Conservation (phyloP, 768 basidiomycete genomes). For the Mycena kentingensis region DNA sequence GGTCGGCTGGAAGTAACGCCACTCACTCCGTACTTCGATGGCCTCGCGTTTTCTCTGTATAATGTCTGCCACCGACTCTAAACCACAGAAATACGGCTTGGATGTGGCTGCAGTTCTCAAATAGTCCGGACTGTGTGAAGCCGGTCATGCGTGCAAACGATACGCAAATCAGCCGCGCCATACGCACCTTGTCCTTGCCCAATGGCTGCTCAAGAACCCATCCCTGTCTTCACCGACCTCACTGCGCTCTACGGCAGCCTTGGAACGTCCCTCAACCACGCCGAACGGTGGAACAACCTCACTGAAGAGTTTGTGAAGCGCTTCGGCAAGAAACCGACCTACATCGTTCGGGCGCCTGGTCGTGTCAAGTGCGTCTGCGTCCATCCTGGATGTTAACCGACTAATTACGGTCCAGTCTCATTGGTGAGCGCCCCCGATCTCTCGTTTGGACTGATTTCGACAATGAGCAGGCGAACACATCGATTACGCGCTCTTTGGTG, state of each 20-base stretch:
- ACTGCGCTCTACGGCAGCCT: constrained; percentile 55
- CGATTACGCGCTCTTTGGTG: constrained; percentile 83
- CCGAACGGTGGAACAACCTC: constrained; percentile 62
- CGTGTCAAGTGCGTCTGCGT: constrained; percentile 65
- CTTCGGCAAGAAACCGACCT: constrained; percentile 67
- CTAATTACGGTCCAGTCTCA: constrained; percentile 35
- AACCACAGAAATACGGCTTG: too few species aligned
- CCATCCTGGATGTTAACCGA: background rate
- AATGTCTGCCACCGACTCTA: too few species aligned
- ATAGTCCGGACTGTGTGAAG: too few species aligned
- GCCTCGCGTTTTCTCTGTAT: too few species aligned
- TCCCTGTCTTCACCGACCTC: constrained; percentile 64
- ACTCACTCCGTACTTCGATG: too few species aligned
- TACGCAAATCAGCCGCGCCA: too few species aligned
- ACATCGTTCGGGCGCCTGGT: constrained; percentile 78
- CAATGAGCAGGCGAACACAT: constrained; percentile 69
- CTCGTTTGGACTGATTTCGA: background rate
- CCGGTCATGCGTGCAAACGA: too few species aligned
- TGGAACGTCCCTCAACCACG: constrained; percentile 56
- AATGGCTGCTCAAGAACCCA: constrained; percentile 60
- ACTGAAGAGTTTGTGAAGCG: constrained; percentile 59
- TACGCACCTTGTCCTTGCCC: too few species aligned
- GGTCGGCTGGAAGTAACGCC: too few species aligned
- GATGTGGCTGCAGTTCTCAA: too few species aligned
- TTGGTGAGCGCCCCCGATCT: constrained; percentile 35